Base-by-base conservation (phyloP, 2,329 filamentous ascomycete species). In the Chaetoscypha palmicola region DNA sequence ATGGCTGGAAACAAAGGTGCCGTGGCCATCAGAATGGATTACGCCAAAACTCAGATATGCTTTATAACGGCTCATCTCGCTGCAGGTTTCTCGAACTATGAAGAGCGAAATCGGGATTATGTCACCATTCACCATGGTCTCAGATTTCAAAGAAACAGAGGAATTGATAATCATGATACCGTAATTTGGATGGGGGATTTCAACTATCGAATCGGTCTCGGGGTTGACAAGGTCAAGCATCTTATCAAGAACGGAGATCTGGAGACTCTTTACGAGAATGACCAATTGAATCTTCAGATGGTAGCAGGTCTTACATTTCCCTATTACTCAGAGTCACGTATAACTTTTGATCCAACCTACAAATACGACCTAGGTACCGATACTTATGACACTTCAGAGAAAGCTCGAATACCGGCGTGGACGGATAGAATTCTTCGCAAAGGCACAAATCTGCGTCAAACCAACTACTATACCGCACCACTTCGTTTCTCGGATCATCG, bases 1-100 rank as follows among this genome's bases (percentile, higher is more conserved):
- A 95, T 98, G 74, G 91, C 90, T 21, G 92, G 92, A 17, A 98
- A 98, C 68, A 98, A 98, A 68, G 92, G 92, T 14, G 92, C 92
- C 1, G 94, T 96, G 38, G 92, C 90, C 2, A 96, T 98, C 56
- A 83, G 92, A 3, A 86, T 98, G 65, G 91, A 97, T 51, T 96
- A 88, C 59, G 90, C 87, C 21, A 94, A 86, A 59, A 97, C 91
- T 2, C 86, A 85, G 2, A 77, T 98, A 21, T 97, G 92, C 64
- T 91, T 98, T 50, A 87, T 98, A 20, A 98, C 92, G 17, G 92
- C 92, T 16, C 92, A 98, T 76, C 69, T 98, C 62, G 92, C 92
- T 22, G 92, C 92, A 45, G 92, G 92, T 0, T 97, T 97, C 64
- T 79, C 87, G 51, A 98, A 98, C 61, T 96, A 96, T 61, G 91